Conservation (phyloP, 2,329 filamentous ascomycete species). For the Paraphoma sp. region DNA sequence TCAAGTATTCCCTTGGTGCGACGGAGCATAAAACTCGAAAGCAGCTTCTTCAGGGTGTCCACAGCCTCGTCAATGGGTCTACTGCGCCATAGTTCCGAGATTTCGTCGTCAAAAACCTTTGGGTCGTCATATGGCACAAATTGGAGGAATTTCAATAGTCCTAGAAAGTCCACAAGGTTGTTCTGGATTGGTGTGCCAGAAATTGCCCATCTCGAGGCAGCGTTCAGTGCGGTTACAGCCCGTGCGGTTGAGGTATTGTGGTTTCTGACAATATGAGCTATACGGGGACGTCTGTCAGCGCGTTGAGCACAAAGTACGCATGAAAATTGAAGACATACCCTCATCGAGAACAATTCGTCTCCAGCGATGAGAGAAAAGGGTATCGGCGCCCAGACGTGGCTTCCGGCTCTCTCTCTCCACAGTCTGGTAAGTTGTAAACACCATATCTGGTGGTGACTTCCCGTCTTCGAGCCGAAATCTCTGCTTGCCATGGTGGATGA, state of each 20-base stretch:
- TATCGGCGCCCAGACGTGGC: neutral
- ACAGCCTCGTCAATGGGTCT: constrained; percentile 46
- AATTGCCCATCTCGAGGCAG: constrained; percentile 59
- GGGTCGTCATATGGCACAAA: constrained; percentile 30
- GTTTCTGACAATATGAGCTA: constrained; percentile 36
- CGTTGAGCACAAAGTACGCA: no score
- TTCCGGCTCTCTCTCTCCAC: neutral
- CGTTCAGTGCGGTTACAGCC: constrained; percentile 47
- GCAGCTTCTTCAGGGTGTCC: constrained; percentile 49
- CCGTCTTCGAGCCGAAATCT: neutral
- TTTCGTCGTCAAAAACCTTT: constrained; percentile 50
- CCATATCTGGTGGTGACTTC: constrained; percentile 1
- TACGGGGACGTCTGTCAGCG: no score
- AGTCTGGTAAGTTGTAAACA: constrained; percentile 20
- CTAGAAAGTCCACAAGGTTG: constrained; percentile 19
- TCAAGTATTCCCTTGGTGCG: constrained; percentile 49
- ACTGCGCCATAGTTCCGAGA: constrained; percentile 48
- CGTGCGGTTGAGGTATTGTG: constrained; percentile 5
- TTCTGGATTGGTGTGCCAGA: constrained; percentile 53
- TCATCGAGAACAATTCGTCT: constrained; percentile 27
- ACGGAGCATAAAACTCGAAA: constrained; percentile 49
- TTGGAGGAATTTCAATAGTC: constrained; percentile 23
- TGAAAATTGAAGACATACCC: constrained; percentile 5
- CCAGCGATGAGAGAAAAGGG: constrained; percentile 17
- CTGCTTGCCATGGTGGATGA: constrained; percentile 4